Base-by-base conservation (phyloP, 805 yeast species). In the Clavispora santaluciae region DNA sequence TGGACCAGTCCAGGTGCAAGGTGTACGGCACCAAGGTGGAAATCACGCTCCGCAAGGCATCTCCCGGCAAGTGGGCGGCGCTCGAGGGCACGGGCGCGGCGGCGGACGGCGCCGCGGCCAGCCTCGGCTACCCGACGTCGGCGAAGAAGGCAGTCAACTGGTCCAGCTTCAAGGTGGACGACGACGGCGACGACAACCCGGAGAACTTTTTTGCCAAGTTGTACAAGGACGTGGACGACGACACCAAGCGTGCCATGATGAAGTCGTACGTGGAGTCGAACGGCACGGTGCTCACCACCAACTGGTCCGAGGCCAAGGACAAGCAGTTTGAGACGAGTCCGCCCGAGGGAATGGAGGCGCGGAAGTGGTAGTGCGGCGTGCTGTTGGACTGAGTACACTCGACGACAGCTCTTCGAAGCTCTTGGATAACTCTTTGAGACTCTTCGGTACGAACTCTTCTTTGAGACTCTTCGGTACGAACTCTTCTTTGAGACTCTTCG, bases 191-290 rank as follows among this genome's bases (percentile, higher is more conserved):
- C 20, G 70, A 68, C 11, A 76, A 73, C 18, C 78, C 79, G 3
- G 78, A 79, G 45, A 81, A 72, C 1, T 90, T 93, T 54, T 93
- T 93, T 66, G 76, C 79, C 51, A 72, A 79, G 48, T 56, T 93
- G 9, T 93, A 84, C 63, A 73, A 74, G 21, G 81, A 75, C 48
- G 91, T 95, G 0, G 95, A 89, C 57, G 93, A 85, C 6, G 96
- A 93, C 54, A 83, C 95, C 1, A 71, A 70, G 50, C 72, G 95
- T 38, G 99, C 99, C 2, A 93, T 93, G 98, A 84, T 87, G 95
- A 93, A 93, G 66, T 86, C 96, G 39, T 93, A 77, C 54, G 72
- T 79, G n/a, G 96, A 93, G 63, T 86, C 95, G 51, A 84, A 86
- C 53, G 99, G 99, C 16, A 93, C 99, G 0, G 79, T 95, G 2